These are phyloP conservation scores for Arabis alpina DNA, from an alignment of 345 rosid species.

Conservation along the genomic window DNA sequence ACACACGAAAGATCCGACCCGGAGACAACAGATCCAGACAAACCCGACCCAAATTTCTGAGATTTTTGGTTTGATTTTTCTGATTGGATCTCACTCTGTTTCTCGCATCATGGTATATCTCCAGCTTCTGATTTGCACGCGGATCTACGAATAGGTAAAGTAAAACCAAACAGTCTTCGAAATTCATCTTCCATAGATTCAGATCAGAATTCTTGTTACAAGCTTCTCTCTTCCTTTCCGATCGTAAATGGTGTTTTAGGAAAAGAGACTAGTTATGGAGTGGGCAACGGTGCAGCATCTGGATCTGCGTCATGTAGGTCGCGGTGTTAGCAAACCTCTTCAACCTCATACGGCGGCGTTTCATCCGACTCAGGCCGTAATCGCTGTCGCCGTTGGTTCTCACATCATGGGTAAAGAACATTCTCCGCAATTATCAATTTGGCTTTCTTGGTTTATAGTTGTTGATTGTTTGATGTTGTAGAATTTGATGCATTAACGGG, in stretches of 20 bases:
- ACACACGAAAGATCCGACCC: constrained; percentile 22
- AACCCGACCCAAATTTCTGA: constrained; percentile 29
- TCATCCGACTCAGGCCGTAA: constrained; percentile 80
- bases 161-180: constrained; percentile 13
- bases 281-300: constrained; percentile 98
- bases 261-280: constrained; percentile 61
- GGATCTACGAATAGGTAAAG: constrained; percentile 39
- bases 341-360: constrained; percentile 94
- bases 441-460: background rate
- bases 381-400: constrained; percentile 76
- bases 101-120: too few species aligned
- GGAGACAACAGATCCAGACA: constrained; percentile 11
- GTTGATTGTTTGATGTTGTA: constrained; percentile 37
- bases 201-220: constrained; percentile 20
- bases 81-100: constrained; percentile 37
- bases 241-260: constrained; percentile 8
- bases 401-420: constrained; percentile 62
- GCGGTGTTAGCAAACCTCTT: constrained; percentile 67
- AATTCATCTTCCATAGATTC: constrained; percentile 7
- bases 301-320: constrained; percentile 84
- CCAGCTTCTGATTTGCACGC: too few species aligned
- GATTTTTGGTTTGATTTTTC: constrained; percentile 22
- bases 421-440: background rate
- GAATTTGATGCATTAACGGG: constrained; percentile 95
- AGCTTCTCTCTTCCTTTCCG: constrained; percentile 29